Conservation (phyloP, 768 basidiomycete genomes). For the Rossbeevera mucosa region DNA sequence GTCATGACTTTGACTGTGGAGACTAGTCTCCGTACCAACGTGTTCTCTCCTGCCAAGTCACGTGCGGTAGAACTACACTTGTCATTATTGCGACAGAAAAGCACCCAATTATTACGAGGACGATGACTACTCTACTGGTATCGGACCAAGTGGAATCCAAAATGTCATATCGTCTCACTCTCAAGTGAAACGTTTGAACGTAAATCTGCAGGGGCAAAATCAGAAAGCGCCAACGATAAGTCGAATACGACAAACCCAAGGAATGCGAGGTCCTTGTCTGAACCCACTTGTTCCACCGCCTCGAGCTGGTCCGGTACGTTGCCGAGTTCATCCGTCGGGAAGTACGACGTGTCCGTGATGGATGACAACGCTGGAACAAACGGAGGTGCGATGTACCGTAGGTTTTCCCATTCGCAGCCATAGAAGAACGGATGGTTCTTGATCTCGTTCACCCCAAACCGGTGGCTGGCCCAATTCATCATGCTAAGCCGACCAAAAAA, state of each 20-base stretch:
- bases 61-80: slow-evolving; percentile 18
- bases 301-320: slow-evolving; percentile 60
- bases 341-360: slow-evolving; percentile 92
- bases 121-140: slow-evolving; percentile 29
- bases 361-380: slow-evolving; percentile 92
- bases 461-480: slow-evolving; percentile 76
- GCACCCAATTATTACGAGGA: slow-evolving; percentile 24
- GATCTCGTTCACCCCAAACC: slow-evolving; percentile 79
- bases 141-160: slow-evolving; percentile 10
- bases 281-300: slow-evolving; percentile 54
- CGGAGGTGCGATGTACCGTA: slow-evolving; percentile 92
- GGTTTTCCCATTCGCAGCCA: slow-evolving; percentile 89
- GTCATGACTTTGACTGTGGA: slow-evolving; percentile 47
- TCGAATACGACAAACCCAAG: slow-evolving; percentile 43
- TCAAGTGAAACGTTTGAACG: slow-evolving; percentile 70
- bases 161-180: not conserved
- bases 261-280: slow-evolving; percentile 67
- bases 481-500: slow-evolving; percentile 44
- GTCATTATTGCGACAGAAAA: slow-evolving; percentile 16
- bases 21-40: slow-evolving; percentile 4
- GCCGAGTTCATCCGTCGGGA: slow-evolving; percentile 90
- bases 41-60: slow-evolving; percentile 9
- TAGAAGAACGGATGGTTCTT: slow-evolving; percentile 92
- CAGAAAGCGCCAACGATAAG: not conserved
- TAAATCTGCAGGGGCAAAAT: slow-evolving; percentile 50